Percentiles rank a stretch among this genome's conserved stretches.
Evolutionary conservation across 1,284 basidiomycete species (phyloP).

Genomic region (Apiotrichum gamsii): DNA sequence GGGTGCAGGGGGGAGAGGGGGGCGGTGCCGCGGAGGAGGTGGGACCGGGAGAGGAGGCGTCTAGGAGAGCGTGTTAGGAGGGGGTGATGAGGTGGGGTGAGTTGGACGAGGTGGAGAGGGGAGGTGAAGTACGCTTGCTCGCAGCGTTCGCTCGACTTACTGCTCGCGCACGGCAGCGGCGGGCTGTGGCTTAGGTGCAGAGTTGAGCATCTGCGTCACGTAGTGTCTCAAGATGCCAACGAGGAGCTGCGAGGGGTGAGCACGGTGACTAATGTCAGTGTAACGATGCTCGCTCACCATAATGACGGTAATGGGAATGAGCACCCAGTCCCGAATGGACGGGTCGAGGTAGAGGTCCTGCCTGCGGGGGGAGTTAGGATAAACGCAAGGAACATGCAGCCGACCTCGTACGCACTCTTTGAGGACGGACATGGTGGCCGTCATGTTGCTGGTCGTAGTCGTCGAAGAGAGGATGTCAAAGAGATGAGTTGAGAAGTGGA

Average conservation of each 20-base stretch:
- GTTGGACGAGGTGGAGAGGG: no score
- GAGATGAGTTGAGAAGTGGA: background rate
- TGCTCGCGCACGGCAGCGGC: slow-evolving; percentile 83
- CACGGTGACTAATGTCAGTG: background rate
- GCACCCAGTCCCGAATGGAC: slow-evolving; percentile 73
- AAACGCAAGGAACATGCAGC: no score
- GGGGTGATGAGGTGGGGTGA: background rate
- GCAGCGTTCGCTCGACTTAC: no score
- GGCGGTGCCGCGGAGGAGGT: slow-evolving; percentile 72
- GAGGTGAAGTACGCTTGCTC: no score
- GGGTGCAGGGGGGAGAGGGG: slow-evolving; percentile 75
- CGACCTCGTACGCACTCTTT: slow-evolving; percentile 13
- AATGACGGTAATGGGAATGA: slow-evolving; percentile 95
- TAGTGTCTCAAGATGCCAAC: slow-evolving; percentile 93
- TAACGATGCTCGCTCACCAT: slow-evolving; percentile 60
- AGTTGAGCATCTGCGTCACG: slow-evolving; percentile 78
- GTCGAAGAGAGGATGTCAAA: no score
- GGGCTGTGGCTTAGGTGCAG: slow-evolving; percentile 72
- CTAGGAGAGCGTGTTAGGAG: slow-evolving; percentile 48
- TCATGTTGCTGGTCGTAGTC: background rate
- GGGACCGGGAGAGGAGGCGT: slow-evolving; percentile 73
- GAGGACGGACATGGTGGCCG: background rate
- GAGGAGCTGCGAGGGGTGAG: no score
- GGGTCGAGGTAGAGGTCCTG: slow-evolving; percentile 74
- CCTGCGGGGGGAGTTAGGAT: slow-evolving; percentile 5